Evolutionary conservation across 352 stramenopile species (phyloP).

Genomic region (Globisporangium ultimum): DNA sequence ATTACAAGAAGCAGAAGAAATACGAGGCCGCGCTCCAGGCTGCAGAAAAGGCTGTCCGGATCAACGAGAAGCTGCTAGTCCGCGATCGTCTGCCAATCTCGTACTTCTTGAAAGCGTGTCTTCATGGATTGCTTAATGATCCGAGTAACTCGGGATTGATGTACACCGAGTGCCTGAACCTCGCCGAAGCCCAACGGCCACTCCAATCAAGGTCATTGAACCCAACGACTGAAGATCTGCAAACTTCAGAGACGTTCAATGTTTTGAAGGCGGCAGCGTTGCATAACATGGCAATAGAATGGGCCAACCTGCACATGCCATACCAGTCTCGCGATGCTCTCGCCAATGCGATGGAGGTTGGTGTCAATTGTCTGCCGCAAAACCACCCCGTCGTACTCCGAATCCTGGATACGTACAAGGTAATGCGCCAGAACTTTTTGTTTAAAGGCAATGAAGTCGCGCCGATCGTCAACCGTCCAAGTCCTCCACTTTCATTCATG

Average conservation of each 20-base stretch:
- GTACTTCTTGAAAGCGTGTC: slow-evolving; percentile 57
- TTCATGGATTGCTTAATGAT: slow-evolving; percentile 54
- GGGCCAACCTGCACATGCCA: slow-evolving; percentile 58
- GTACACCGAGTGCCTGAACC: slow-evolving; percentile 53
- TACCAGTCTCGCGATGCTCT: slow-evolving; percentile 57
- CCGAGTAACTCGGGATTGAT: slow-evolving; percentile 59
- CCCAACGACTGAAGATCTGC: slow-evolving; percentile 1
- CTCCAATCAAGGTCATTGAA: background rate
- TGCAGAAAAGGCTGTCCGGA: slow-evolving; percentile 50
- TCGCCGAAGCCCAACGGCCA: slow-evolving; percentile 33
- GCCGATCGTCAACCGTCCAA: slow-evolving; percentile 4
- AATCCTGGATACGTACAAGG: slow-evolving; percentile 66
- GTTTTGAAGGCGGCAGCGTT: slow-evolving; percentile 53
- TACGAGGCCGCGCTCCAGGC: slow-evolving; percentile 59
- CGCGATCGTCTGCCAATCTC: slow-evolving; percentile 56
- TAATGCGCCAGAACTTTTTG: slow-evolving; percentile 64
- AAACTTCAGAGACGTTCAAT: slow-evolving; percentile 38
- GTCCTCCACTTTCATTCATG: slow-evolving; percentile 5
- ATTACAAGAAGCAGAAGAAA: slow-evolving; percentile 82
- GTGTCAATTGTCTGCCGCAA: slow-evolving; percentile 44
- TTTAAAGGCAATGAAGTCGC: slow-evolving; percentile 18
- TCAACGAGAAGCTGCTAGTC: slow-evolving; percentile 52
- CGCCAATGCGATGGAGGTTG: slow-evolving; percentile 59
- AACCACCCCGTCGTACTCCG: slow-evolving; percentile 49
- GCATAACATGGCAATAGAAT: slow-evolving; percentile 75